Evolutionary conservation across 2,329 filamentous ascomycete genomes (phyloP).

Genomic region (Hymenoscyphus fraxineus): DNA sequence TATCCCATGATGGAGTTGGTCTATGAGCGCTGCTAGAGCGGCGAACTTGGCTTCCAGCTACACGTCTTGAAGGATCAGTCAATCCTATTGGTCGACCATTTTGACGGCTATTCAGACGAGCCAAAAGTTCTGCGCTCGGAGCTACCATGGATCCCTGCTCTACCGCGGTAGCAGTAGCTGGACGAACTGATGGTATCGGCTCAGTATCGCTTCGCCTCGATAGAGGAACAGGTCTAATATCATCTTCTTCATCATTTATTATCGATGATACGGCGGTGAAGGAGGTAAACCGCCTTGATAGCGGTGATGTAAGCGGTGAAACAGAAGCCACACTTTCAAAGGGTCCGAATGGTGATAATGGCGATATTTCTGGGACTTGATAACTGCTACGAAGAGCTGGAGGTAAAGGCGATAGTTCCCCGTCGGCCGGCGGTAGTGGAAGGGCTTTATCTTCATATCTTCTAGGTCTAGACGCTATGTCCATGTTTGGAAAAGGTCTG

Average conservation of each 20-base stretch:
- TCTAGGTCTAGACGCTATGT: conserved; percentile 4
- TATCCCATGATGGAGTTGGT: conserved; percentile 14
- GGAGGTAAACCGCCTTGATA: conserved; percentile 24
- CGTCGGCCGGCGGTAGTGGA: conserved; percentile 24
- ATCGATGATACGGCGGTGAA: conserved; percentile 19
- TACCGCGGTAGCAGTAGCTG: neutral
- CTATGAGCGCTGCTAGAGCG: conserved; percentile 13
- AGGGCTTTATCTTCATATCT: conserved; percentile 17
- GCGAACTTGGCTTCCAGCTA: conserved; percentile 18
- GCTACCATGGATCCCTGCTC: conserved; percentile 12
- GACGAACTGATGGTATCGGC: conserved; percentile 12
- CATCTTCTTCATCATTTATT: conserved; percentile 10
- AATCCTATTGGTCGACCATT: conserved; percentile 27
- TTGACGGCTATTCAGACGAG: conserved; percentile 32
- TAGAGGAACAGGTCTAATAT: conserved; percentile 18
- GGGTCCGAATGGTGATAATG: conserved; percentile 3
- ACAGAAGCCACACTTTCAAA: neutral
- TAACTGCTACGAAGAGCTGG: conserved; percentile 16
- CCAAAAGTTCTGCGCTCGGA: conserved; percentile 32
- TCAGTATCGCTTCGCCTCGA: conserved; percentile 25
- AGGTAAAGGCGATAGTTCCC: conserved; percentile 18
- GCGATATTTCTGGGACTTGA: conserved; percentile 17
- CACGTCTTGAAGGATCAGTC: conserved; percentile 29
- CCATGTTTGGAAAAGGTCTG: neutral
- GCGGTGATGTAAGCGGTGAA: conserved; percentile 12